A percentile compares a stretch with the other conserved stretches of the same genome.
Conservation (phyloP, 345 rosid genomes). For the Carallia brachiata region DNA sequence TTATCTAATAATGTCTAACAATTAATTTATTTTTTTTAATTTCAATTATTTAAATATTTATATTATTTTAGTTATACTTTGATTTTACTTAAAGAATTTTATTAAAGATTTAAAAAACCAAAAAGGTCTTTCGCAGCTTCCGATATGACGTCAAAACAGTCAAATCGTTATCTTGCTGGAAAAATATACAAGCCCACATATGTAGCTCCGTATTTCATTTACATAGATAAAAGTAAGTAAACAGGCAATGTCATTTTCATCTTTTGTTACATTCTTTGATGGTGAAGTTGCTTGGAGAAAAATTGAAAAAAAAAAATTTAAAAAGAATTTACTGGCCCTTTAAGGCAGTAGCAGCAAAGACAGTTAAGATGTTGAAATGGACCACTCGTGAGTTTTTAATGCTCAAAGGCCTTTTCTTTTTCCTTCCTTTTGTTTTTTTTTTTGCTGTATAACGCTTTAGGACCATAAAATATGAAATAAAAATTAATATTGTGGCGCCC, state of each 20-base stretch:
- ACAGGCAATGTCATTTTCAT: slow-evolving; percentile 38
- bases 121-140: no score
- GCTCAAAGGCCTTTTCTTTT: no score
- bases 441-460: background rate
- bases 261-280: slow-evolving; percentile 20
- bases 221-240: slow-evolving; percentile 15
- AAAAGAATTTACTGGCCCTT: background rate
- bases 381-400: no score
- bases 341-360: background rate
- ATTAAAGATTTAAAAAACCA: no score
- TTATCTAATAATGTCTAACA: no score
- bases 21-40: no score
- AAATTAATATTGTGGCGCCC: background rate
- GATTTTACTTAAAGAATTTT: no score
- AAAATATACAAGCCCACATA: slow-evolving; percentile 11
- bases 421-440: no score
- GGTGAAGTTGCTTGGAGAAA: slow-evolving; percentile 9
- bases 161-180: slow-evolving; percentile 21
- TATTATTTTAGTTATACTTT: no score
- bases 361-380: background rate
- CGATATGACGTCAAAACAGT: slow-evolving; percentile 27
- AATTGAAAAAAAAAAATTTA: background rate
- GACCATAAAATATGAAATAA: background rate
- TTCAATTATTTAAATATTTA: no score
- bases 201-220: slow-evolving; percentile 26